Conservation (phyloP, 805 yeast genomes). For the Kluyveromyces nonfermentans region DNA sequence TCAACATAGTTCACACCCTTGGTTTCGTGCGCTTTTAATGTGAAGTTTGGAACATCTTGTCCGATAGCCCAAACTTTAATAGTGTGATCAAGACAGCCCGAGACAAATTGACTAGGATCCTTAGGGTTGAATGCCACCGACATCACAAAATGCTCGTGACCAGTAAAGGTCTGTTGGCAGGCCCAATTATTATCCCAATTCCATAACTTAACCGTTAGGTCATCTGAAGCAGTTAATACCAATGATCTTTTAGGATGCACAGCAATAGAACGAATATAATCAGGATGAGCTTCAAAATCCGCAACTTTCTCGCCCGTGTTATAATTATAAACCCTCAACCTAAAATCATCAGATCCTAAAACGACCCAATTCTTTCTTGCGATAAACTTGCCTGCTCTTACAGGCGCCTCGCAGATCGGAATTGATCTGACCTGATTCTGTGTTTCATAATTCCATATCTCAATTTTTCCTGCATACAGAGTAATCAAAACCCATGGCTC, state of each 20-base stretch:
- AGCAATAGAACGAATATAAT: constrained; percentile 85
- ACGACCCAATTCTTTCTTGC: constrained; percentile 97
- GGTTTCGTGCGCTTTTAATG: constrained; percentile 81
- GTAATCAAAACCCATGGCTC: constrained; percentile 96
- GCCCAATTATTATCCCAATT: constrained; percentile 96
- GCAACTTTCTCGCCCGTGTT: constrained; percentile 90
- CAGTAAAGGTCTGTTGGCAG: constrained; percentile 82
- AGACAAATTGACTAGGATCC: constrained; percentile 95
- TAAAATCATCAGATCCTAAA: constrained; percentile 94
- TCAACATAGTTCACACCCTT: constrained; percentile 95
- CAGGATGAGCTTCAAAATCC: constrained; percentile 97
- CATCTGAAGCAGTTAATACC: constrained; percentile 84
- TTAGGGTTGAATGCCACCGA: constrained; percentile 92
- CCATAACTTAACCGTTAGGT: constrained; percentile 87
- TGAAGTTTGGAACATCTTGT: constrained; percentile 78
- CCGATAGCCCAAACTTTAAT: constrained; percentile 96
- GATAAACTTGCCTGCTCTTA: constrained; percentile 88
- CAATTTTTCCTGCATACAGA: constrained; percentile 73
- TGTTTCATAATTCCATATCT: constrained; percentile 92
- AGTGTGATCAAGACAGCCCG: constrained; percentile 92
- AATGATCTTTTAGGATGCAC: constrained; percentile 93
- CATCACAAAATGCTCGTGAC: constrained; percentile 95
- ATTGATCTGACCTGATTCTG: constrained; percentile 70
- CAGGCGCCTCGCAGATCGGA: constrained; percentile 93
- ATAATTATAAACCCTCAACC: constrained; percentile 85